Base-by-base conservation (phyloP, 2,329 filamentous ascomycete species). In the Ceratocystis alfenasii region DNA sequence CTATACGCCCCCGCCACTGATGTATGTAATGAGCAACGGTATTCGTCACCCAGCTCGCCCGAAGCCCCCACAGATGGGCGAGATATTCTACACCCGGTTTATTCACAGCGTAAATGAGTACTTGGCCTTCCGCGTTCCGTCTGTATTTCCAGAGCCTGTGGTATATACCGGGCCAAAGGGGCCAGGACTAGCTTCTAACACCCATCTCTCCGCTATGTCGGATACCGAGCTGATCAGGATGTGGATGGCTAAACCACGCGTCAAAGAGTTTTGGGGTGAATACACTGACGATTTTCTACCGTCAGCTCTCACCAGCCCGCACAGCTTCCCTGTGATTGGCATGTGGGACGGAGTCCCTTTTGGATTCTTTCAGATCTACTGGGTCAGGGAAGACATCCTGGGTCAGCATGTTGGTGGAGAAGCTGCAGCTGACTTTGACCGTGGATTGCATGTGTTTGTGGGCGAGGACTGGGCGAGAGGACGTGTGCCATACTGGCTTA, bases 351-450 rank as follows among this genome's bases (percentile, higher is more conserved):
- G 90, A 10, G 87, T 93, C 68, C 93, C 93, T 0, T 99, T 97
- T 76, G 94, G 91, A 0, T 99, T 95, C 74, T 96, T 99, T 73
- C 94, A 99, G 77, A 82, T 99, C 44, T 99, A 99, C 77, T 99
- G 94, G 93, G 90, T 94, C 2, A 96, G 95, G 72, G 94, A 99
- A 73, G 94, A 97, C 72, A 77, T 80, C 0, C 74, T 99, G 0
- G 90, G 89, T 0, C 82, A 80, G 61, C 80, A 90, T 69, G 75
- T 95, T 3, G 81, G 85, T 0, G 81, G 81, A 25, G 81, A 83
- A 2, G 36, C 44, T 5, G 84, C 86, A 0, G 83, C 82, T 6
- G 89, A 96, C 71, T 97, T 88, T 75, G 93, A 97, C 71, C 81
- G 94, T 5, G 94, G 94, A 0, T 77, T 97, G 20, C 94, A 99